A percentile compares a stretch with the other conserved stretches of the same genome.
Conservation (phyloP, 371 early-diverging fungal genomes). For the Mucor ambiguus region DNA sequence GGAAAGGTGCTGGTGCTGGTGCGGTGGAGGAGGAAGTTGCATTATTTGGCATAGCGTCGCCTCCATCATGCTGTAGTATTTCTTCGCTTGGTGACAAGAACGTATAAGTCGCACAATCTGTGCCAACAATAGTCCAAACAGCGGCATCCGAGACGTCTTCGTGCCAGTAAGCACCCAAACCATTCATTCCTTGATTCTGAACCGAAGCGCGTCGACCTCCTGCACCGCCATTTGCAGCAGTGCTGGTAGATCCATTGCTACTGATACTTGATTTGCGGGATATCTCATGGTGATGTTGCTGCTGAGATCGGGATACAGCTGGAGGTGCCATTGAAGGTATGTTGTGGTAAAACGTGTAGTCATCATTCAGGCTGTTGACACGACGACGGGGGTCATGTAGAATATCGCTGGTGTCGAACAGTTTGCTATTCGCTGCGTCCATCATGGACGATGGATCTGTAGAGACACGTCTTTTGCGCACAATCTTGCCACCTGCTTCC, state of each 20-base stretch:
- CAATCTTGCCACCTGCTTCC: constrained; percentile 44
- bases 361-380: constrained; percentile 44
- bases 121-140: constrained; percentile 90
- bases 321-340: neutral
- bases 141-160: constrained; percentile 87
- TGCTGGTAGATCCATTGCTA: neutral
- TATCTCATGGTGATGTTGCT: constrained; percentile 8
- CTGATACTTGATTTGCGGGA: constrained; percentile 30
- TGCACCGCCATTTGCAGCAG: neutral
- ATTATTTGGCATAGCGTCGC: neutral
- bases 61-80: neutral
- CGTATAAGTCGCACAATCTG: constrained; percentile 75
- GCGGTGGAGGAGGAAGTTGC: constrained; percentile 9
- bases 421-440: neutral
- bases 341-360: constrained; percentile 4
- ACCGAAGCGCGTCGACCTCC: constrained; percentile 24
- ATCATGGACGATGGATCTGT: constrained; percentile 21
- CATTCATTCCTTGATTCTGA: neutral
- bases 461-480: constrained; percentile 51
- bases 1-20: constrained; percentile 26
- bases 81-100: constrained; percentile 49
- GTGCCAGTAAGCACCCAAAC: constrained; percentile 61
- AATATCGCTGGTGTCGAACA: constrained; percentile 10
- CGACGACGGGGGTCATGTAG: constrained; percentile 30
- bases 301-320: constrained; percentile 37